Conservation (phyloP, 345 rosid genomes). For the Schrenkiella parvula region DNA sequence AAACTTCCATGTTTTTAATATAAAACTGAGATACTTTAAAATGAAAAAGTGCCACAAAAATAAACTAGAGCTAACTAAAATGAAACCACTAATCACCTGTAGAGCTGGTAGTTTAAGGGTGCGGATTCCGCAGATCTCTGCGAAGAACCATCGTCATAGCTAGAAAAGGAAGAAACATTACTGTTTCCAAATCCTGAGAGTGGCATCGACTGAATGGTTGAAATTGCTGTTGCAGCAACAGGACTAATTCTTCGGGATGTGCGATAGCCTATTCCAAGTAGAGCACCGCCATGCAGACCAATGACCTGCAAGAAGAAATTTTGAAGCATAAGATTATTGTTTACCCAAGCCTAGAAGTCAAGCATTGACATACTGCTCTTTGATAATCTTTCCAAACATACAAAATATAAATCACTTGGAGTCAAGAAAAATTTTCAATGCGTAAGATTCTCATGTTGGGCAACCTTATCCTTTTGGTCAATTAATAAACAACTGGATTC, state of each 20-base stretch:
- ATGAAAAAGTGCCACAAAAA: neutral
- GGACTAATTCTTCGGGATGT: slow-evolving; percentile 88
- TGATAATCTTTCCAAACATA: neutral
- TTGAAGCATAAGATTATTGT: slow-evolving; percentile 16
- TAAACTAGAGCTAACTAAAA: neutral
- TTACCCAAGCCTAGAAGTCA: slow-evolving; percentile 15
- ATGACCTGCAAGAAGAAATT: slow-evolving; percentile 48
- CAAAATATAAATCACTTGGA: slow-evolving; percentile 6
- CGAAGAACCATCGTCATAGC: slow-evolving; percentile 78
- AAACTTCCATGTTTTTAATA: slow-evolving; percentile 25
- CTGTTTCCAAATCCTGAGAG: slow-evolving; percentile 93
- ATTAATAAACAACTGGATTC: neutral
- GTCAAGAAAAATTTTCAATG: neutral
- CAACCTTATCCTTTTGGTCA: slow-evolving; percentile 11
- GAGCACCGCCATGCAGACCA: slow-evolving; percentile 97
- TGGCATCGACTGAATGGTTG: slow-evolving; percentile 96
- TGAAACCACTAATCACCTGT: slow-evolving; percentile 53
- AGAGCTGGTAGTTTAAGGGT: slow-evolving; percentile 86
- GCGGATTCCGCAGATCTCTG: slow-evolving; percentile 76
- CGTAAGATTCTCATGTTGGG: slow-evolving; percentile 2
- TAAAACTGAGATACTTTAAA: neutral
- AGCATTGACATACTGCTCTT: slow-evolving; percentile 7
- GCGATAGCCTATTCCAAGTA: slow-evolving; percentile 93
- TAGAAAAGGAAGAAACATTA: slow-evolving; percentile 68
- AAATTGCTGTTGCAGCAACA: slow-evolving; percentile 85